Conservation (phyloP, 1,284 basidiomycete genomes). For the Cerioporus squamosus region DNA sequence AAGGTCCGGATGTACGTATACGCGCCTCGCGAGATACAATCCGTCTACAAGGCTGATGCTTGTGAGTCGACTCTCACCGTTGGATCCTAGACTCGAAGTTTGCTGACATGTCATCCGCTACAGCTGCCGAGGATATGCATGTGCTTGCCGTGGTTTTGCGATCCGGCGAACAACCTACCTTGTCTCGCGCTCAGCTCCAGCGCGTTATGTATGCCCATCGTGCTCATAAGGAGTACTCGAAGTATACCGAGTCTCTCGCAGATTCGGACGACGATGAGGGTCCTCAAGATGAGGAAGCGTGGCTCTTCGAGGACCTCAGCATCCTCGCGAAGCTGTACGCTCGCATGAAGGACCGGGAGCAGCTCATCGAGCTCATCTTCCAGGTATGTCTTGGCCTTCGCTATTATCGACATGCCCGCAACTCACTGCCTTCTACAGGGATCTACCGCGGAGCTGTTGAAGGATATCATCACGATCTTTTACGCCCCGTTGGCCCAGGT, state of each 20-base stretch:
- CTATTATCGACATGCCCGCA: background rate
- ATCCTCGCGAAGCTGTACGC: slow-evolving; percentile 81
- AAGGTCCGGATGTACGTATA: slow-evolving; percentile 89
- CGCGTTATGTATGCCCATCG: slow-evolving; percentile 77
- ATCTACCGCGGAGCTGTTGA: slow-evolving; percentile 92
- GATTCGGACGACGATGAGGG: slow-evolving; percentile 95
- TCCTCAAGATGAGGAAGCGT: slow-evolving; percentile 90
- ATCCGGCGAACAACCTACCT: slow-evolving; percentile 75
- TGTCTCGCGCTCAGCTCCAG: slow-evolving; percentile 79
- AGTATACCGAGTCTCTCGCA: slow-evolving; percentile 60
- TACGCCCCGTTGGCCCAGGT: slow-evolving; percentile 98
- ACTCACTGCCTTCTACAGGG: slow-evolving; percentile 55
- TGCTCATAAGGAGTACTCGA: slow-evolving; percentile 78
- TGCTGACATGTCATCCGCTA: background rate
- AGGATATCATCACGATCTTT: slow-evolving; percentile 99
- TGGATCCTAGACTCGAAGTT: too few relatives aligned
- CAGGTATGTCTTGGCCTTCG: slow-evolving; percentile 61
- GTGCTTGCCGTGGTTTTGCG: slow-evolving; percentile 85
- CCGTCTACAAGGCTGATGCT: slow-evolving; percentile 80
- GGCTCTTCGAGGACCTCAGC: slow-evolving; percentile 91
- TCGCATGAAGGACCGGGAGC: slow-evolving; percentile 87
- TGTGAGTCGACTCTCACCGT: slow-evolving; percentile 44
- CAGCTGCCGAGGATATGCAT: slow-evolving; percentile 76
- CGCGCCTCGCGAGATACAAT: slow-evolving; percentile 88
- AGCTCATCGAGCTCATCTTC: slow-evolving; percentile 92